Evolutionary conservation across 768 basidiomycete species (phyloP).

Genomic region (Pisolithus sp.): DNA sequence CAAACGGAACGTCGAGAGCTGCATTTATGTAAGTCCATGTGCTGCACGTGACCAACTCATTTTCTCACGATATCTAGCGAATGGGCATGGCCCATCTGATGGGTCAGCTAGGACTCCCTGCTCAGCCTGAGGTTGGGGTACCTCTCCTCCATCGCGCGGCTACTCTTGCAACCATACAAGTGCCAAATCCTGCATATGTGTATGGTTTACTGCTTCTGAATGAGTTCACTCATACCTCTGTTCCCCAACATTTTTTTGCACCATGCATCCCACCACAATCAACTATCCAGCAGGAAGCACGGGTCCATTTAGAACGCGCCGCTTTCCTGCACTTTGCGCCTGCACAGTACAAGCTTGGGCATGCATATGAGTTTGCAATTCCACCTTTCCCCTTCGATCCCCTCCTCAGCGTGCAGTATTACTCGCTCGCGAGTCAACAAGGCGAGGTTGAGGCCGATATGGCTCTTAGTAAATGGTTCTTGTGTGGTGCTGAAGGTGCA

Average conservation of each 20-base stretch:
- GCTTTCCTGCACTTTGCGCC: conserved; percentile 82
- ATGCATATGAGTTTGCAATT: conserved; percentile 86
- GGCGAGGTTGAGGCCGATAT: conserved; percentile 93
- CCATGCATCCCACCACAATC: conserved; percentile 50
- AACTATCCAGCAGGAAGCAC: conserved; percentile 52
- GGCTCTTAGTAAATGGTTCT: conserved; percentile 96
- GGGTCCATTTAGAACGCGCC: conserved; percentile 73
- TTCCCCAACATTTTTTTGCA: conserved; percentile 45
- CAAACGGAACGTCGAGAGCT: conserved; percentile 67
- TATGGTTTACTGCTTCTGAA: conserved; percentile 81
- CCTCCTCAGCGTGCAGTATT: conserved; percentile 85
- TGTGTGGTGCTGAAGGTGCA: conserved; percentile 71
- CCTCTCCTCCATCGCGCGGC: conserved; percentile 76
- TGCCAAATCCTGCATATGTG: conserved; percentile 84
- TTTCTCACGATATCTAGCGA: conserved; percentile 41
- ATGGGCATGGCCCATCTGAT: conserved; percentile 90
- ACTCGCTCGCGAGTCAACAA: conserved; percentile 73
- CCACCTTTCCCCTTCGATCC: conserved; percentile 85
- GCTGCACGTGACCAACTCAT: conserved; percentile 6
- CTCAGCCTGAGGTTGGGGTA: conserved; percentile 51
- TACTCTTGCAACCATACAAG: conserved; percentile 60
- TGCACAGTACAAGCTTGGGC: conserved; percentile 89
- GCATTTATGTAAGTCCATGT: conserved; percentile 59
- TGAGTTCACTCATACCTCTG: conserved; percentile 67
- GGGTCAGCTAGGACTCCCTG: conserved; percentile 70